Conservation (phyloP, 2,329 filamentous ascomycete species). For the Paramyrothecium sp. region DNA sequence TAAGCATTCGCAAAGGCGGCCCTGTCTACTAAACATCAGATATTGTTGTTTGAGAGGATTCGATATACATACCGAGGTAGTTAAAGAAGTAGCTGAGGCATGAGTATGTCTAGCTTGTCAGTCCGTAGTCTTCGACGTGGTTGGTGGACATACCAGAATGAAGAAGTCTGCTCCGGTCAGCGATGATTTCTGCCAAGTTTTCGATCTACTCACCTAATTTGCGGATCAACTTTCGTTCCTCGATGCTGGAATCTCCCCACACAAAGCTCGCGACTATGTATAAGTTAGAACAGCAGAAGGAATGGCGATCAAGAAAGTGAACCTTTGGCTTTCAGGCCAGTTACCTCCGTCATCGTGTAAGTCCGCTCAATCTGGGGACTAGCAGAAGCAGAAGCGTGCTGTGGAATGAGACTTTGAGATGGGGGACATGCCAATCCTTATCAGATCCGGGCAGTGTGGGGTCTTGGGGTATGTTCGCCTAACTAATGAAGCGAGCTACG, state of each 20-base stretch:
- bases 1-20: constrained; percentile 38
- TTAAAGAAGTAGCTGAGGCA: constrained; percentile 34
- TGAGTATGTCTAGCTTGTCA: constrained; percentile 23
- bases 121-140: fast-evolving
- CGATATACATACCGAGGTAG: constrained; percentile 27
- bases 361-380: neutral
- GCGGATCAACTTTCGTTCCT: constrained; percentile 24
- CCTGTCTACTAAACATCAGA: constrained; percentile 7
- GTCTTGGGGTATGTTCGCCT: neutral
- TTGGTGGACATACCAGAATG: constrained; percentile 18
- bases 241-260: constrained; percentile 11
- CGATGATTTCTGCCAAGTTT: neutral
- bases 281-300: neutral
- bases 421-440: neutral
- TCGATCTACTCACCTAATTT: constrained; percentile 20
- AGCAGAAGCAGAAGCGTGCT: neutral
- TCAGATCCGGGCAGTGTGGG: neutral
- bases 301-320: neutral
- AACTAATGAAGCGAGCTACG: neutral
- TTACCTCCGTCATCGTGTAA: neutral
- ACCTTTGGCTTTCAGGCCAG: neutral
- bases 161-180: constrained; percentile 23
- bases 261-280: neutral
- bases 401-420: neutral
- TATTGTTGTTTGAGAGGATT: neutral